phyloP scores from a whole-genome alignment of 164 flowering plant species.

The Aristolochia fimbriata region DNA sequence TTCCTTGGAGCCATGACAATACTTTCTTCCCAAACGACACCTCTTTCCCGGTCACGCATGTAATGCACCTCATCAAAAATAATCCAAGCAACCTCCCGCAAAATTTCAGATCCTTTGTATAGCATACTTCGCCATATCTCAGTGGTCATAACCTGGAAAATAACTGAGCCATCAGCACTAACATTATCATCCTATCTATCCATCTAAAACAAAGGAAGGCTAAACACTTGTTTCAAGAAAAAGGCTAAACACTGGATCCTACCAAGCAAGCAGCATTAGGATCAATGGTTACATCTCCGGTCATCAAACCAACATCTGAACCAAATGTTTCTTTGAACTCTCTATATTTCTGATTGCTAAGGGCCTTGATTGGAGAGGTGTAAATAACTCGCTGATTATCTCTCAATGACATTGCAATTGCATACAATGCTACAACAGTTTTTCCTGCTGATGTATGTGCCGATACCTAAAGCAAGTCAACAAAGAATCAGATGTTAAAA shows the following conservation, averaged over 20 bases:
- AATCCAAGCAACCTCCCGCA: constrained; percentile 92
- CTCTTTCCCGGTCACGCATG: constrained; percentile 98
- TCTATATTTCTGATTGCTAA: constrained; percentile 91
- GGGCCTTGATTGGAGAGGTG: constrained; percentile 97
- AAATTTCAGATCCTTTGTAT: constrained; percentile 88
- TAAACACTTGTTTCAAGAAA: too few species aligned
- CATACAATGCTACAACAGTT: constrained; percentile 91
- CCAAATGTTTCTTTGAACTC: constrained; percentile 86
- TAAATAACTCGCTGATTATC: constrained; percentile 89
- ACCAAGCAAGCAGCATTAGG: constrained; percentile 99
- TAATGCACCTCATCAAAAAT: constrained; percentile 99
- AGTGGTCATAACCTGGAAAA: constrained; percentile 91
- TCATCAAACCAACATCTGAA: constrained; percentile 97
- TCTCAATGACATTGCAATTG: constrained; percentile 85
- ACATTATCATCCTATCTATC: not conserved
- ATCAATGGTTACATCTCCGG: constrained; percentile 98
- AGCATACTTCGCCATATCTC: constrained; percentile 99
- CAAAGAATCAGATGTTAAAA: not conserved
- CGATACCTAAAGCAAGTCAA: constrained; percentile 47
- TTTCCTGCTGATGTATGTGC: constrained; percentile 99
- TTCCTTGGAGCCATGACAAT: constrained; percentile 98
- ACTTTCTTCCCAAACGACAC: constrained; percentile 99
- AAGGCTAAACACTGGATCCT: constrained; percentile 6
- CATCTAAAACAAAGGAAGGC: not conserved
- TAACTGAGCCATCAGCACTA: not conserved